Evolutionary conservation across 2,329 filamentous ascomycete genomes (phyloP).

Genomic region (Talaromyces funiculosus): DNA sequence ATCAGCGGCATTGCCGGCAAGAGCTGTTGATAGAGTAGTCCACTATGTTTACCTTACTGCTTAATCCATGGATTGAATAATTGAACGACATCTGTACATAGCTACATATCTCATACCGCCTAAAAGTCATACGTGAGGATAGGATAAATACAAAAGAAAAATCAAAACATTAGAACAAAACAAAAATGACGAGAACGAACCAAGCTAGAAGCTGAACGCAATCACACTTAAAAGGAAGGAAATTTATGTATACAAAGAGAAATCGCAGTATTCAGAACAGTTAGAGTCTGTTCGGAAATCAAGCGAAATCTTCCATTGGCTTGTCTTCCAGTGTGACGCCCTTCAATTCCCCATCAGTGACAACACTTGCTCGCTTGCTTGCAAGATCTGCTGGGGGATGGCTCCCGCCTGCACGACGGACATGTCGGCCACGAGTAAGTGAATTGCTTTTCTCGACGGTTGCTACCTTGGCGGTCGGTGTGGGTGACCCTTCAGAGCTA

Average conservation of each 20-base stretch:
- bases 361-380: constrained; percentile 31
- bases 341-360: constrained; percentile 36
- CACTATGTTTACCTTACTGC: too few species aligned
- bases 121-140: neutral
- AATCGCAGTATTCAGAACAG: neutral
- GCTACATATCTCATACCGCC: constrained; percentile 13
- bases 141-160: neutral
- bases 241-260: constrained; percentile 12
- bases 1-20: too few species aligned
- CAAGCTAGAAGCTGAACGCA: too few species aligned
- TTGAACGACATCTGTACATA: constrained; percentile 8
- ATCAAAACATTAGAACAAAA: neutral
- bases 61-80: neutral
- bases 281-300: neutral
- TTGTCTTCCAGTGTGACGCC: constrained; percentile 66
- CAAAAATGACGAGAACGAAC: neutral
- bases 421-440: constrained; percentile 50
- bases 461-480: constrained; percentile 27
- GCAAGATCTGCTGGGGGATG: constrained; percentile 30
- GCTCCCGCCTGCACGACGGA: constrained; percentile 45
- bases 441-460: constrained; percentile 60
- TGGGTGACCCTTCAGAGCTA: constrained; percentile 28
- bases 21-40: too few species aligned
- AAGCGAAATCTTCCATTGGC: constrained; percentile 65
- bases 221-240: neutral